phyloP scores from a whole-genome alignment of 2,329 filamentous ascomycete species.

The Botryotinia globosa region DNA sequence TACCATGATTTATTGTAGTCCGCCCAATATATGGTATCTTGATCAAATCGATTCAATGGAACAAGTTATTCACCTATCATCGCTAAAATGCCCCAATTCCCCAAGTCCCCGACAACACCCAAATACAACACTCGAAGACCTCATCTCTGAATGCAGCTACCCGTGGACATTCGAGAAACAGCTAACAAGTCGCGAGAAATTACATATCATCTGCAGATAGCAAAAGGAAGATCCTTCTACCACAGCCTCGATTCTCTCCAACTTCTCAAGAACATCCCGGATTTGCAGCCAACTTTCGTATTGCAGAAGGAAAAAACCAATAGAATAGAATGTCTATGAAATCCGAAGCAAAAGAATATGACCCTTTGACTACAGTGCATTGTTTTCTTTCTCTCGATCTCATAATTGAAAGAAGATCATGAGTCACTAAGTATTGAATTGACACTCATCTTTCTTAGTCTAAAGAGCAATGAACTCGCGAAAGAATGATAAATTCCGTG shows the following conservation, averaged over 20 bases:
- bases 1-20: fast-evolving
- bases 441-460: neutral
- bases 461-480: neutral
- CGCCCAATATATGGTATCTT: too few relatives aligned
- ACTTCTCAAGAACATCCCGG: fast-evolving
- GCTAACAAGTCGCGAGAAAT: neutral
- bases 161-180: neutral
- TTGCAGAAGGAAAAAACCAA: neutral
- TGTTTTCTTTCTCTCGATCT: neutral
- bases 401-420: neutral
- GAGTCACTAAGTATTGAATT: neutral
- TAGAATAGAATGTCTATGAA: neutral
- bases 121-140: neutral
- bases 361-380: neutral
- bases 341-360: neutral
- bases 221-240: neutral
- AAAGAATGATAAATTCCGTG: neutral
- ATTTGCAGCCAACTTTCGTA: neutral
- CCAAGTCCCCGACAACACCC: neutral
- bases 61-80: neutral
- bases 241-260: neutral
- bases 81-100: neutral
- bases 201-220: neutral
- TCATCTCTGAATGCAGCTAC: neutral
- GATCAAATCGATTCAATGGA: neutral